phyloP scores from a whole-genome alignment of 164 flowering plant species.

The Piper longum region DNA sequence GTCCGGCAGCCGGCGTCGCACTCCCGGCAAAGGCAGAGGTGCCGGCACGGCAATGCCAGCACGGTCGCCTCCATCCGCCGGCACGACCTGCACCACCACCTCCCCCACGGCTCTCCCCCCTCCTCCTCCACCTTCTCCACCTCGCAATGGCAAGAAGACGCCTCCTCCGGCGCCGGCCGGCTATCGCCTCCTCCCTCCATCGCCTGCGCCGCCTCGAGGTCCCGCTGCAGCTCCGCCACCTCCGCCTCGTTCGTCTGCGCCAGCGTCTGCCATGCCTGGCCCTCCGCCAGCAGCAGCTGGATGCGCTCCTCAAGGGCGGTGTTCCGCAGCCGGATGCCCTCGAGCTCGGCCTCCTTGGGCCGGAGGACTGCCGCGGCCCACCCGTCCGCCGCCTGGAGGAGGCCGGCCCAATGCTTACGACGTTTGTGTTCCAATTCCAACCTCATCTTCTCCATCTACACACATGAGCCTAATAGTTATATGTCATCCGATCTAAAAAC shows the following conservation, averaged over 20 bases:
- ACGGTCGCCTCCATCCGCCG: constrained; percentile 14
- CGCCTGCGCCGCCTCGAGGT: constrained; percentile 8
- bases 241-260: constrained; percentile 12
- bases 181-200: constrained; percentile 8
- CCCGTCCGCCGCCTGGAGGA: constrained; percentile 5
- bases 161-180: not conserved
- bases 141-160: constrained; percentile 1
- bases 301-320: constrained; percentile 9
- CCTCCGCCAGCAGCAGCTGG: constrained; percentile 6
- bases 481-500: too few species aligned
- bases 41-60: constrained; percentile 22
- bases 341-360: constrained; percentile 10
- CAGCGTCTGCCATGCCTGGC: constrained; percentile 8
- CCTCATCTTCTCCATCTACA: constrained; percentile 11
- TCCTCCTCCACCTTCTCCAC: not conserved
- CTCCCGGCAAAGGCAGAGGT: constrained; percentile 24
- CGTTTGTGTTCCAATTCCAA: constrained; percentile 8
- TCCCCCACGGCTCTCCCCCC: not conserved
- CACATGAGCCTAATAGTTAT: not conserved
- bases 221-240: constrained; percentile 7
- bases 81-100: constrained; percentile 14
- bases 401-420: constrained; percentile 2
- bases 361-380: constrained; percentile 2
- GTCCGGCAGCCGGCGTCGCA: constrained; percentile 13
- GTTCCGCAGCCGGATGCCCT: constrained; percentile 1